Evolutionary conservation across 495 filamentous ascomycete genomes (phyloP), one percentile per base, ranked within the genome.

Genomic region (Aspergillus cavernicola): DNA sequence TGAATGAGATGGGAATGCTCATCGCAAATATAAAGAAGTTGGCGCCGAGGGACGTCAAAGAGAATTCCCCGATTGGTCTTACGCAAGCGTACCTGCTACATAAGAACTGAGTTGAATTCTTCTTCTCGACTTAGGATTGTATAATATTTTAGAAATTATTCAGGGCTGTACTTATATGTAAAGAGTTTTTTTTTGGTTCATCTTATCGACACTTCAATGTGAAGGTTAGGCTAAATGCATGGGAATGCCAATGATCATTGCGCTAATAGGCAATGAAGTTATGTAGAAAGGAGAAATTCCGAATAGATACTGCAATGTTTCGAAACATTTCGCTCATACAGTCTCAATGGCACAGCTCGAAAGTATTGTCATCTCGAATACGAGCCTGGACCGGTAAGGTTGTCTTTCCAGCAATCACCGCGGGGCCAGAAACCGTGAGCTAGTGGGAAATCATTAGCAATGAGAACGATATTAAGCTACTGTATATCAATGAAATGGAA

Each of bases 301-400:
- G n/a, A 46, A 55, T 48, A 32, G 40, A 41, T 36, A 23, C 1
- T 23, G 19, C 44, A 47, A 12, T 16, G 23, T 15, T 15, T 15
- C 6, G 12, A 24, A 4, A 38, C n/a, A 12, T 7, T 33, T 33
- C 13, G 29, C 23, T n/a, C 13, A n/a, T 44, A 24, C 16, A 26
- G 24, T 19, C 12, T 26, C 38, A 53, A 31, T 13, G 20, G 46
- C 43, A 55, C 50, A 75, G 50, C 24, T 71, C 63, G 37, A 77
- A 43, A 4, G 74, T 73, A 58, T 75, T 73, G 48, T 75, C 71
- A 24, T 66, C 59, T 46, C 66, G 67, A 53, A 77, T 69, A 35
- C 64, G 72, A 39, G 50, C 70, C 35, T 61, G 65, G 18, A 47
- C 55, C 0, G 66, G 45, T 9, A 77, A 56, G 24, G 61, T 65